Conservation (phyloP, 129 eudicot species). For the Deinandra increscens region DNA sequence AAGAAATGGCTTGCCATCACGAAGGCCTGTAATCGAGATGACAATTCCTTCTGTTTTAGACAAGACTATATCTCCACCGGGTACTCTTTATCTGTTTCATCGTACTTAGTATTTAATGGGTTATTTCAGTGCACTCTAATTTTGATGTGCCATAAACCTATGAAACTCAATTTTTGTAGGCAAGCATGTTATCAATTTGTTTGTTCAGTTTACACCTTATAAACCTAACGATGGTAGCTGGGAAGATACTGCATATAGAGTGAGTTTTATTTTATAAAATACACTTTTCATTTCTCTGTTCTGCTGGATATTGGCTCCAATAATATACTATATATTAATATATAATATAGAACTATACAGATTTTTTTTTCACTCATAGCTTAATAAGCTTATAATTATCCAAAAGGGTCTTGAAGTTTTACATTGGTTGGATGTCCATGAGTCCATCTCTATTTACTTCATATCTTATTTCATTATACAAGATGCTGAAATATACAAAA, state of each 20-base stretch:
- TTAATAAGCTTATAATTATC: background rate
- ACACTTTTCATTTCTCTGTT: constrained; percentile 24
- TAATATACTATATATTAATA: background rate
- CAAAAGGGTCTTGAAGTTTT: too few species aligned
- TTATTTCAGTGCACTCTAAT: background rate
- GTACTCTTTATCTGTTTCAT: constrained; percentile 31
- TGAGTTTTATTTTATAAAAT: constrained; percentile 40
- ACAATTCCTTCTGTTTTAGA: constrained; percentile 94
- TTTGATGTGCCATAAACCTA: constrained; percentile 5
- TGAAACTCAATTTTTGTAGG: constrained; percentile 42
- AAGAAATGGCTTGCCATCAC: constrained; percentile 75
- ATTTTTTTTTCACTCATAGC: background rate
- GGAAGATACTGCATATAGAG: constrained; percentile 92
- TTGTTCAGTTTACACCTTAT: constrained; percentile 93
- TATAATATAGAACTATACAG: background rate
- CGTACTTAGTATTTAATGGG: background rate
- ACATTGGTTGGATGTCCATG: background rate
- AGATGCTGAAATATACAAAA: too few species aligned
- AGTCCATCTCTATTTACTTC: background rate
- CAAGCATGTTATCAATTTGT: constrained; percentile 87
- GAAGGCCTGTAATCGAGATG: constrained; percentile 96
- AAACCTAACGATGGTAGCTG: constrained; percentile 94
- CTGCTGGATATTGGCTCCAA: background rate
- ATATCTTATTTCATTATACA: background rate
- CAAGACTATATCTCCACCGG: constrained; percentile 89